Base-by-base conservation (phyloP, 257 asterid genomes). In the Cynanchum wilfordii region DNA sequence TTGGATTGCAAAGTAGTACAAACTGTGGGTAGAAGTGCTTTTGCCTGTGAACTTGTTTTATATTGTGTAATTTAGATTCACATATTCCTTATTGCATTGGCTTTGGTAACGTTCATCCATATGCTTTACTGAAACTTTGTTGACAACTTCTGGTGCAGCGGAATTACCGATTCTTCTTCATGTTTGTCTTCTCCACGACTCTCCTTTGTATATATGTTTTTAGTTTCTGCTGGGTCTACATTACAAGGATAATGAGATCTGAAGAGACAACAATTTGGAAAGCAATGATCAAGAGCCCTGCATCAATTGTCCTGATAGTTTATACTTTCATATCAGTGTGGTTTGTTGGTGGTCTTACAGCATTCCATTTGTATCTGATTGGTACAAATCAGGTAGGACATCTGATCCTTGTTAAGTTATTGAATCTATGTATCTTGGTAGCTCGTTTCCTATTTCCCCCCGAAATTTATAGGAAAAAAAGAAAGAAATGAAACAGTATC, bases 181-280 rank as follows among this genome's bases (percentile, higher is more conserved):
- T 91, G 99, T 92, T 94, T 75, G 98, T 94, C 82, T 94, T 87
- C 90, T 86, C 99, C n/a, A 92, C 99, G 7, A 92, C 99, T 75
- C 89, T 94, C 73, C 99, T 94, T 4, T 94, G 99, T 75, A 70
- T 91, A 76, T 94, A 88, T 65, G 95, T 94, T n/a, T 90, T 89
- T 47, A 85, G 93, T 77, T 94, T 94, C 87, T 90, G 99, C 86
- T 92, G 96, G 96, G 91, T 94, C 79, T 91, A 94, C 81, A 87
- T 94, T 60, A 89, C 72, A 71, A 86, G 88, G 83, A 92, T 95
- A 72, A 88, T 83, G 91, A 86, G 79, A 49, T 55, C 86, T 38
- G 97, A 89, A 77, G 78, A 83, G 47, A 84, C 82, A 54, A 84
- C 98, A 30, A 74, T 90, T 81, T 90, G 99, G 97, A 87, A 80